Conservation (phyloP, 148 eudicot genomes). For the Oxyria digyna region DNA sequence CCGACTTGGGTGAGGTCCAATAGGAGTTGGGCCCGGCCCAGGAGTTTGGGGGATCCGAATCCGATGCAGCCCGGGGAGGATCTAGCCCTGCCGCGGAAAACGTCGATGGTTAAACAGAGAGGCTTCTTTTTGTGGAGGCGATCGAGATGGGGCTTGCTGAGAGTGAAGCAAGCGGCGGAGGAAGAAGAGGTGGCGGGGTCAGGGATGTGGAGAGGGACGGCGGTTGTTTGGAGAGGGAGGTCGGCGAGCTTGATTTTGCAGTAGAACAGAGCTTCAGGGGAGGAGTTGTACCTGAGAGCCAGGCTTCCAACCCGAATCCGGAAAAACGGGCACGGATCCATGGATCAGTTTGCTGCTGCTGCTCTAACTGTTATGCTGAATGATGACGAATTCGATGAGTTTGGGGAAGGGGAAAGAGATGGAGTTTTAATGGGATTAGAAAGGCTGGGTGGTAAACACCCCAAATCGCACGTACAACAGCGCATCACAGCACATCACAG, state of each 20-base stretch:
- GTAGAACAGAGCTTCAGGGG: slow-evolving; percentile 11
- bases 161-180: slow-evolving; percentile 36
- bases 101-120: slow-evolving; percentile 27
- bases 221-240: slow-evolving; percentile 29
- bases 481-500: background rate
- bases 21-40: slow-evolving; percentile 40
- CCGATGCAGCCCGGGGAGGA: slow-evolving; percentile 11
- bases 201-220: slow-evolving; percentile 19
- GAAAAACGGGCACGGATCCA: slow-evolving; percentile 74
- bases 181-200: slow-evolving; percentile 16
- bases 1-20: slow-evolving; percentile 32
- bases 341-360: background rate
- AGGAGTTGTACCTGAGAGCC: slow-evolving; percentile 17
- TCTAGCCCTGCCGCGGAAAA: slow-evolving; percentile 2
- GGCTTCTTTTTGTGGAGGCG: background rate
- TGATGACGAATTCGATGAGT: background rate
- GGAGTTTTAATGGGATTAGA: background rate
- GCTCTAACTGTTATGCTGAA: background rate
- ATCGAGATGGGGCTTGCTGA: slow-evolving; percentile 44
- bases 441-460: background rate
- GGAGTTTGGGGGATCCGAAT: slow-evolving; percentile 30
- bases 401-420: background rate
- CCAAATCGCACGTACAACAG: background rate
- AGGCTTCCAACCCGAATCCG: slow-evolving; percentile 42
- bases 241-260: slow-evolving; percentile 48